Base-by-base conservation (phyloP, 139 green algal species). In the Micractinium conductrix region DNA sequence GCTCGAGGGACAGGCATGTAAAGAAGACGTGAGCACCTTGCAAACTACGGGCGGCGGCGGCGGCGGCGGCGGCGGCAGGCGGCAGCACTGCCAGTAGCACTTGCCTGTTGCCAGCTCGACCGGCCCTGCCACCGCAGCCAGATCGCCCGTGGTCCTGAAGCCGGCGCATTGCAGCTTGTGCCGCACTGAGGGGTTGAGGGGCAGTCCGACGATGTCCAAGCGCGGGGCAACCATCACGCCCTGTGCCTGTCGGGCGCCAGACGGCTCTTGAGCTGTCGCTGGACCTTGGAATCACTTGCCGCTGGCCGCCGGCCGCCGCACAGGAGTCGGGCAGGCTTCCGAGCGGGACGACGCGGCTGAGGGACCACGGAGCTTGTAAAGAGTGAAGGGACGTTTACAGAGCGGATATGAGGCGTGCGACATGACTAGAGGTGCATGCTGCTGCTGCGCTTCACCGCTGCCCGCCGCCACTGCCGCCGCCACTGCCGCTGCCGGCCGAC, bases 41-140 rank as follows among this genome's bases (percentile, higher is more conserved):
- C 19, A 26, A 48, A 8, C 24, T 9, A 24, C 28, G 16, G 62
- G n/a, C n/a, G n/a, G 60, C 40, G 42, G 78, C 40, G 26, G 28
- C 14, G 14, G 78, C 58, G n/a, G 76, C 24, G 38, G 78, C 24
- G 28, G 48, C 35, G 19, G 69, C 69, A 72, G 33, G 9, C 8
- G 30, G 22, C 38, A n/a, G 68, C 24, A 70, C 16, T 37, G n/a
- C 63, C 9, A 24, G 2, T 42, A n/a, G n/a, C 30, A 6, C 6
- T 70, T 70, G 89, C 89, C 89, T 78, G 38, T 50, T 0, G 87
- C 84, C 21, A 93, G 78, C 53, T 93, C 79, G 42, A 90, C 63
- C 24, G 88, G 80, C 3, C 80, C 79, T 9, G 65, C 69, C 5
- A 88, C 55, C 6, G 60, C 83, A 1, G 84, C 67, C 24, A 93